Evolutionary conservation across 1,139 yeast species (phyloP).

Genomic region (Debaryomyces subglobosus): DNA sequence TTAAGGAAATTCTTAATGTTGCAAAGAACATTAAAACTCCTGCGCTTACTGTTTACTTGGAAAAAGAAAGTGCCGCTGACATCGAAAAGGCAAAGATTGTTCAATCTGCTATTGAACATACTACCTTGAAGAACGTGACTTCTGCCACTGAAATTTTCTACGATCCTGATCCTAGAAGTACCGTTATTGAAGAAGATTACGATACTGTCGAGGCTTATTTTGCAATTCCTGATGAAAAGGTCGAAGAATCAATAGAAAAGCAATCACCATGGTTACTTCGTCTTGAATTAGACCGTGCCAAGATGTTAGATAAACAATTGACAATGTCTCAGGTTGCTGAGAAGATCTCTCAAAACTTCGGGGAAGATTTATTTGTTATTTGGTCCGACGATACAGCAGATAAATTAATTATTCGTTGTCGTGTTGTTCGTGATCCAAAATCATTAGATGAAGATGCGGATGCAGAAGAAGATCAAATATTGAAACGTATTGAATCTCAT

Average conservation of each 20-base stretch:
- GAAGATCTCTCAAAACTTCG: slow-evolving; percentile 89
- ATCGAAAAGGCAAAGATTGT: slow-evolving; percentile 93
- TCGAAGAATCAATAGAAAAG: slow-evolving; percentile 87
- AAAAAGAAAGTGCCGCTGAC: slow-evolving; percentile 78
- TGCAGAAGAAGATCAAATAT: slow-evolving; percentile 95
- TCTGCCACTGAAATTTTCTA: slow-evolving; percentile 97
- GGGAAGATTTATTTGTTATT: slow-evolving; percentile 92
- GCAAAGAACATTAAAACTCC: slow-evolving; percentile 99
- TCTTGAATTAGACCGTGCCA: slow-evolving; percentile 96
- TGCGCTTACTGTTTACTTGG: slow-evolving; percentile 86
- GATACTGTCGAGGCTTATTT: slow-evolving; percentile 97
- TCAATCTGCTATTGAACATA: slow-evolving; percentile 96
- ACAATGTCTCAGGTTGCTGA: slow-evolving; percentile 99
- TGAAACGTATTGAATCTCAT: slow-evolving; percentile 92
- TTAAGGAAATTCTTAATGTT: slow-evolving; percentile 97
- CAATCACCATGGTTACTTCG: slow-evolving; percentile 98
- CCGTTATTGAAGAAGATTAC: slow-evolving; percentile 93
- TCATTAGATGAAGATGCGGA: slow-evolving; percentile 90
- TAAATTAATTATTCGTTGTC: slow-evolving; percentile 93
- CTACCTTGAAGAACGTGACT: slow-evolving; percentile 91
- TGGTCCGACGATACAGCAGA: slow-evolving; percentile 99
- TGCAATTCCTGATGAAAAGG: slow-evolving; percentile 97
- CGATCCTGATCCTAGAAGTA: slow-evolving; percentile 96
- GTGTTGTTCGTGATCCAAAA: slow-evolving; percentile 97
- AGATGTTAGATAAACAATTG: slow-evolving; percentile 96